A percentile compares a stretch with the other conserved stretches of the same genome.
Evolutionary conservation across 2,329 filamentous ascomycete species (phyloP).

Genomic region (Trichoderma endophyticum): DNA sequence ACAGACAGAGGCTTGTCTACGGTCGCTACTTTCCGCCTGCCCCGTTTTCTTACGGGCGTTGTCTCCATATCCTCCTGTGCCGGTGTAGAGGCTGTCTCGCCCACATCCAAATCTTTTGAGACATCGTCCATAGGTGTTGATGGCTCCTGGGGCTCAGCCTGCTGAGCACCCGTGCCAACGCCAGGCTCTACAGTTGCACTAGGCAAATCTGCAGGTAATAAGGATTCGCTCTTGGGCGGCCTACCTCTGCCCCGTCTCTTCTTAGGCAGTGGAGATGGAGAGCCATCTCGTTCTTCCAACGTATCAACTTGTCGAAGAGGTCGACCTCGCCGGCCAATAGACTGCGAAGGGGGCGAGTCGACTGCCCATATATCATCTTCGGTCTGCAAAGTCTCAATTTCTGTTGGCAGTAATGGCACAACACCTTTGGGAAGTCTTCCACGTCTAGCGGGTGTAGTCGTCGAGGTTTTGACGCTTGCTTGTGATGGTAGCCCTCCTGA

Average conservation of each 20-base stretch:
- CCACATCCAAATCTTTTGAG: background rate
- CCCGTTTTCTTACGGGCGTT: background rate
- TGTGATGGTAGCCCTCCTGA: background rate
- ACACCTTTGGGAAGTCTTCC: background rate
- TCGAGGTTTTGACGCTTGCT: background rate
- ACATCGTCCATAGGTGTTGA: background rate
- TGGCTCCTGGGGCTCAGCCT: background rate
- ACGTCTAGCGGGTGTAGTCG: background rate
- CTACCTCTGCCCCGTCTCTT: constrained; percentile 11
- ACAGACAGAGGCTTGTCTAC: background rate
- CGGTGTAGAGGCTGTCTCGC: background rate
- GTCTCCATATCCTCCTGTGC: background rate
- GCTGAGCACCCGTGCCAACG: background rate
- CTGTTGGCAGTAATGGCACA: background rate
- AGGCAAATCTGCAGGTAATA: background rate
- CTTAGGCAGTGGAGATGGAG: background rate
- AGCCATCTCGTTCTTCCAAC: background rate
- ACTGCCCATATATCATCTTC: background rate
- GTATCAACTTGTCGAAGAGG: background rate
- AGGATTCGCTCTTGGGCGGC: constrained; percentile 5
- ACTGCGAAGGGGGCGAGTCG: background rate
- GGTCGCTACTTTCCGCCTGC: background rate
- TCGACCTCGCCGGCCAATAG: background rate
- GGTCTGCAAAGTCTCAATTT: background rate
- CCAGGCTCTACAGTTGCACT: background rate